phyloP scores from a whole-genome alignment of 1,284 basidiomycete species.

The Ustilago cynodontis region DNA sequence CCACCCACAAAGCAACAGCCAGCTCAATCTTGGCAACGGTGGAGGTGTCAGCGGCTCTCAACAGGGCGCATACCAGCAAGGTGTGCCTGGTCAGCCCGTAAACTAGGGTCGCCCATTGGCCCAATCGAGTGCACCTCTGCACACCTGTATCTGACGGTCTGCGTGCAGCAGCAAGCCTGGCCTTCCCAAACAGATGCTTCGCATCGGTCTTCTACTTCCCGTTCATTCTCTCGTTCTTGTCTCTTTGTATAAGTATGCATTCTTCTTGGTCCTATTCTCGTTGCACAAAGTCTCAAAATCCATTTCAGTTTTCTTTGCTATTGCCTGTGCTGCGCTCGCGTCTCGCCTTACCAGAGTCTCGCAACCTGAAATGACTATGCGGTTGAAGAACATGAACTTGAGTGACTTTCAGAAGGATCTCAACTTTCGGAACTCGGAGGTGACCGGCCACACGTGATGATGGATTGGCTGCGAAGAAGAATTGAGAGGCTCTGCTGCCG shows the following conservation, averaged over 20 bases:
- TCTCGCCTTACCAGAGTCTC: not conserved
- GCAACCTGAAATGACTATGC: not conserved
- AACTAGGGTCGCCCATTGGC: not conserved
- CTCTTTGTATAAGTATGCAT: conserved; percentile 48
- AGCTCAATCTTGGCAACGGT: conserved; percentile 51
- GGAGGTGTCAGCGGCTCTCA: conserved; percentile 30
- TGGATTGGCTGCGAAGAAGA: not conserved
- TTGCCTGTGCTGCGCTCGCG: not conserved
- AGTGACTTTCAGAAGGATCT: not conserved
- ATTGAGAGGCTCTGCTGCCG: conserved; percentile 30
- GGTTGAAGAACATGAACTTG: not conserved
- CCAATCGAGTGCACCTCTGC: not conserved
- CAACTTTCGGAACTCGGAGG: conserved; percentile 19
- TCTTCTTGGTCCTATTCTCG: conserved; percentile 7
- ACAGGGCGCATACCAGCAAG: conserved; percentile 42
- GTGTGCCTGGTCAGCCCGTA: conserved; percentile 38
- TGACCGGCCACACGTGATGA: conserved; percentile 24
- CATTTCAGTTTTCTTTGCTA: not conserved
- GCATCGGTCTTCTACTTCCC: not conserved
- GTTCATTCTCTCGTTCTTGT: not conserved
- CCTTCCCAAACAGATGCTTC: too few relatives aligned
- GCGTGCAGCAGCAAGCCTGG: not conserved
- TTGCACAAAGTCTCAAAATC: not conserved
- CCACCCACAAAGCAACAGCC: conserved; percentile 41
- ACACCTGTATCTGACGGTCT: not conserved